Conservation (phyloP, 345 rosid genomes). For the Conringia planisiliqua region DNA sequence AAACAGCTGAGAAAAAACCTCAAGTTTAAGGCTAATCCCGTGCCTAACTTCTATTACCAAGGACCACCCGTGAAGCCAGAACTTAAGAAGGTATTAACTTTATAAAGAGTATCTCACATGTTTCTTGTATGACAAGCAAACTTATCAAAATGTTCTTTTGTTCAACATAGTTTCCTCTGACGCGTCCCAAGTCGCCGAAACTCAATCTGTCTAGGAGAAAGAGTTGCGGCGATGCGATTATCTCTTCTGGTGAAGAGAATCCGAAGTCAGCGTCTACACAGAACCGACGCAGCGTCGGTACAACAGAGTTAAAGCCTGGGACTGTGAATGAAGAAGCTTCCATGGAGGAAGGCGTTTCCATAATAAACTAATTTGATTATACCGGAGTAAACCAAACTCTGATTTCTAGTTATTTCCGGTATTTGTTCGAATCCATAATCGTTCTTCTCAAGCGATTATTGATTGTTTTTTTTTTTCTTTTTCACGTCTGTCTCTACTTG, state of each 20-base stretch:
- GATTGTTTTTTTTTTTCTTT: not conserved
- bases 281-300: conserved; percentile 59
- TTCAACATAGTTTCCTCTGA: conserved; percentile 60
- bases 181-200: conserved; percentile 69
- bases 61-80: conserved; percentile 74
- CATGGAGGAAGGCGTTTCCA: not conserved
- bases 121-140: conserved; percentile 16
- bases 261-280: conserved; percentile 43
- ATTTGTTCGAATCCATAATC: not conserved
- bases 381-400: not conserved
- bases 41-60: conserved; percentile 86
- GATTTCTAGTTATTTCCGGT: not conserved
- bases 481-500: conserved; percentile 28
- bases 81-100: conserved; percentile 64
- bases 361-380: not conserved
- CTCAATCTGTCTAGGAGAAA: conserved; percentile 52
- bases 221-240: conserved; percentile 65
- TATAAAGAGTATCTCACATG: not conserved
- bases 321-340: conserved; percentile 7
- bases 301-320: not conserved
- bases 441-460: not conserved
- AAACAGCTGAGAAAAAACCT: conserved; percentile 77
- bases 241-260: conserved; percentile 44
- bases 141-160: not conserved
- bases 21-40: conserved; percentile 78